Evolutionary conservation across 2,329 filamentous ascomycete species (phyloP), one percentile per base, ranked within the genome.

Genomic region (Beauveria rudraprayagi): DNA sequence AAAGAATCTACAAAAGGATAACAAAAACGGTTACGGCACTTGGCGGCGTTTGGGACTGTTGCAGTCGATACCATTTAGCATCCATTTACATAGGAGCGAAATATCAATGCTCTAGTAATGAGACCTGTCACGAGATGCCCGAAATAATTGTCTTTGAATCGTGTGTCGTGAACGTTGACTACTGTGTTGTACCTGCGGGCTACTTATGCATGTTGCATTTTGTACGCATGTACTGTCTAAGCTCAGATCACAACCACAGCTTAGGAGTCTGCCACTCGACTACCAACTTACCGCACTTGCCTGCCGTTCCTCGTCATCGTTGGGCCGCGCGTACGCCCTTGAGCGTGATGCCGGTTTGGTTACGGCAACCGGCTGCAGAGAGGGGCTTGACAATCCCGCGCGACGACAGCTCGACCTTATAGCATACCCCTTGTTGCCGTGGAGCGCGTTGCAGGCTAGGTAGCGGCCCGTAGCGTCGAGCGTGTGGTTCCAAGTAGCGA

Each of bases 31-130:
- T 64, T 65, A 66, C 63, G 71, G 70, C 70, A 74, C 69, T 70
- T 70, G 72, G 69, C 52, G 73, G 73, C 70, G 74, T 75, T 56
- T 66, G 68, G 65, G 68, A 68, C 66, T 69, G 60, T 71, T 68
- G 67, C 74, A 71, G 73, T 68, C 69, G 70, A 74, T 72, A 70
- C 68, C 71, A 70, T 65, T 58, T 64, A 62, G 56, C 62, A 67
- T 68, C 69, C 66, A 65, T 69, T 64, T 66, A 63, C 67, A 68
- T 72, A 69, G 65, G 68, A 69, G 71, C 68, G 66, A 63, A 67
- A 62, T 51, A 67, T 70, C 65, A 66, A 69, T 70, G 69, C 69
- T 63, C 66, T 70, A 68, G 68, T 67, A 74, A 74, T 73, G 69
- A 65, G 69, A 69, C 67, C 68, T 68, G 61, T 59, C 68, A 63